Evolutionary conservation across 768 basidiomycete species (phyloP), one percentile per base, ranked within the genome.

Genomic region (Leccinum imitatum): DNA sequence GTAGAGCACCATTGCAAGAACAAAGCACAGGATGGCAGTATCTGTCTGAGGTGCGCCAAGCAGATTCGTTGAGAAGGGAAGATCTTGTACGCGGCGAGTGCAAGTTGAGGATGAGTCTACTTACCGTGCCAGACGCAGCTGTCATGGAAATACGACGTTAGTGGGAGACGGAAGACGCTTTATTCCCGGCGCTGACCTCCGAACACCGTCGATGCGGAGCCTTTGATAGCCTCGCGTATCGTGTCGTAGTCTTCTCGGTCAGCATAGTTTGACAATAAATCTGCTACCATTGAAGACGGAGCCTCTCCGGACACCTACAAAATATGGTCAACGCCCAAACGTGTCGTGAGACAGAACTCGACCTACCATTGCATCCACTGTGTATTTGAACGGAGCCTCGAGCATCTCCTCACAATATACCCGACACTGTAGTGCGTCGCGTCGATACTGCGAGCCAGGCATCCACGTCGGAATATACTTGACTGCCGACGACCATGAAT

Each of bases 1-100:
- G 48, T 67, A 53, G n/a, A 69, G 61, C 2, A 66, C 35, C 60
- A 75, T 70, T 1, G 68, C 63, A 17, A 75, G 55, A 30, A 74
- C 39, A 19, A 75, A 67, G 3, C 59, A 61, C n/a, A 58, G 14
- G n/a, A 69, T 35, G 3, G 52, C n/a, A 7, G 67, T 47, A 13
- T 58, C 56, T 11, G 61, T 61, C 70, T 72, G 52, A 54, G n/a
- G 11, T 5, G 11, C n/a, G 35, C 52, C 52, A 53, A 37, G 21
- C 31, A n/a, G 7, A 6, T 17, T 19, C n/a, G 47, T 44, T 33
- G 11, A 19, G 21, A n/a, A 11, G 6, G 1, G 6, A 53, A 53
- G n/a, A 19, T 35, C 21, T 47, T 19, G 6, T 13, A 37, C 6
- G 10, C 9, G 23, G 14, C 31, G 11, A n/a, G 23, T 6, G 7